Evolutionary conservation across 768 basidiomycete species (phyloP).

Genomic region (Lactarius trivialis): DNA sequence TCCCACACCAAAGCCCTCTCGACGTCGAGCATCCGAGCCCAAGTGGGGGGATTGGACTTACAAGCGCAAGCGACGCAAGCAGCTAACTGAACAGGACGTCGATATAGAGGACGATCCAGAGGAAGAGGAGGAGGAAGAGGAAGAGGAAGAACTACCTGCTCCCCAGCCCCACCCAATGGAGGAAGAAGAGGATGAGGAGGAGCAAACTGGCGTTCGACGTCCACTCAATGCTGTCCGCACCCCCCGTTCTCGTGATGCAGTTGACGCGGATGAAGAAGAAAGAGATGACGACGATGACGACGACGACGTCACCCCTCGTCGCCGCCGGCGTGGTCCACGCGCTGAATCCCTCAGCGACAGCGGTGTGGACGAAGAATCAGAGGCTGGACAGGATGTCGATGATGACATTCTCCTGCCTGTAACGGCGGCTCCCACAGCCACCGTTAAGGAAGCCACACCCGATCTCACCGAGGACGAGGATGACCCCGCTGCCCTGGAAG

Average conservation of each 20-base stretch:
- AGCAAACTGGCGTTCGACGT: constrained; percentile 19
- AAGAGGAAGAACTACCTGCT: constrained; percentile 33
- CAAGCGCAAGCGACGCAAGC: constrained; percentile 26
- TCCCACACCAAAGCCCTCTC: constrained; percentile 40
- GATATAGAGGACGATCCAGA: constrained; percentile 31
- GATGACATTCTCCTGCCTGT: constrained; percentile 35
- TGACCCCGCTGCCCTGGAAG: constrained; percentile 28
- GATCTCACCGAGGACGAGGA: constrained; percentile 33
- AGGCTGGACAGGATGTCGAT: constrained; percentile 26
- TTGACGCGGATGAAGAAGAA: constrained; percentile 24
- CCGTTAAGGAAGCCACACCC: constrained; percentile 25
- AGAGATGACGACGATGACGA: constrained; percentile 22
- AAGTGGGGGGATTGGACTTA: constrained; percentile 81
- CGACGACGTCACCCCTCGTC: constrained; percentile 21
- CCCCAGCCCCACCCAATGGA: constrained; percentile 32
- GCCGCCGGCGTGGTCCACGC: constrained; percentile 13
- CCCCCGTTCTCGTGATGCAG: constrained; percentile 16
- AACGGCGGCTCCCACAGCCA: constrained; percentile 14
- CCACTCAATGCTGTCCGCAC: constrained; percentile 22
- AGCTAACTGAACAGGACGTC: constrained; percentile 32
- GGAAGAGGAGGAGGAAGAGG: constrained; percentile 42
- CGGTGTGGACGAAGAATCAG: constrained; percentile 24
- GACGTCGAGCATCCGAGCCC: constrained; percentile 66
- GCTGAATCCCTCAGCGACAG: constrained; percentile 18
- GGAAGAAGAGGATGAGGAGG: constrained; percentile 41